Base-by-base conservation (phyloP, 75 land plant genomes). In the Selaginella moellendorffii region DNA sequence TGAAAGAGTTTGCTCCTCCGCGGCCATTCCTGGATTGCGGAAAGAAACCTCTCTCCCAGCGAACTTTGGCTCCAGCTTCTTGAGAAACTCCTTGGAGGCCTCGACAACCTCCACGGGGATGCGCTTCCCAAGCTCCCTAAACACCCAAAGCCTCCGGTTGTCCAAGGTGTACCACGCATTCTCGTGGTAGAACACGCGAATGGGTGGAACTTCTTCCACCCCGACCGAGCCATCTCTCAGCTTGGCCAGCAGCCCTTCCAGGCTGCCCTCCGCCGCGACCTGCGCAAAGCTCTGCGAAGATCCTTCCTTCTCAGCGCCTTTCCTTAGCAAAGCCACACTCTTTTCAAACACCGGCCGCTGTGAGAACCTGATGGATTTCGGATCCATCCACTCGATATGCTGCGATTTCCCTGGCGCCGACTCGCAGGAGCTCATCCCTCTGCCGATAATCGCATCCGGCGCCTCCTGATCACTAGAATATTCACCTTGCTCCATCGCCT, bases 141-240 rank as follows among this genome's bases (percentile, higher is more conserved):
- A 64, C 21, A 69, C 71, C 66, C 67, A 69, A 10, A 69, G 28
- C 21, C 71, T 63, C 53, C 63, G 29, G 29, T 64, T 69, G 53
- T 69, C 71, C 8, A 69, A 42, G 10, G 69, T 69, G 66, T 69
- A 64, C 71, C 71, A 69, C 25, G 27, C 26, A 17, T 30, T 54
- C 27, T 69, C 31, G 31, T 69, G 63, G 20, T 46, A 20, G 10
- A 68, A 28, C 23, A 62, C 69, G 17, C 69, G 62, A 30, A 68
- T 68, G 14, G 61, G 67, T 28, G 63, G 62, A 28, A 68, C 27
- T 5, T 60, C 69, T 17, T 29, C 20, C 19, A 68, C 67, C 26
- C 24, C 19, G 20, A 68, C 27, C 23, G 24, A 29, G 0, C 69
- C 69, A 18, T 31, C 42, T 17, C 14, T 27, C 9, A 68, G 27